Evolutionary conservation across 2,329 filamentous ascomycete species (phyloP), one percentile per base, ranked within the genome.

Genomic region (Penicillium digitatum): DNA sequence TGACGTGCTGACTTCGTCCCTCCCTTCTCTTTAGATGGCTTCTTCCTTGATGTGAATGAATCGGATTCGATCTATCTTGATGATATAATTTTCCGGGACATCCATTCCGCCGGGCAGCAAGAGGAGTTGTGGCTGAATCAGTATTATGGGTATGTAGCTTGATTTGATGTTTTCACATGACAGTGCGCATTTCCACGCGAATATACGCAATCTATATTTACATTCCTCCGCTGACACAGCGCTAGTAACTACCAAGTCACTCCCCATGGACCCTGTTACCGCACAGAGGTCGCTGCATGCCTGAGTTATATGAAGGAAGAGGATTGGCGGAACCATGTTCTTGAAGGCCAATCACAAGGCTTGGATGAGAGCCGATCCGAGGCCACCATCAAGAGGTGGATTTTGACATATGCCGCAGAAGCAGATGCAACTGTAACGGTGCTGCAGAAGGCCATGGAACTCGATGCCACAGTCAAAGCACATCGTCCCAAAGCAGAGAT

Each of bases 61-160:
- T 75, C 66, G 22, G 75, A 78, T 58, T 63, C 65, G 38, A 43
- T 77, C 45, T 75, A 73, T 44, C 66, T 78, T 3, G 75, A 78
- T 59, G 71, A 74, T 52, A 71, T 77, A 38, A 63, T 77, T 53
- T 68, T 74, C 40, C 62, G 61, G 20, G 70, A 72, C 24, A 52
- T 75, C 6, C 27, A 54, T 24, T 61, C 37, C 16, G 27, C 58
- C 8, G 64, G 63, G 9, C 62, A 69, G 18, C 66, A 67, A 40
- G 68, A 72, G 50, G 65, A 74, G 56, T 54, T 76, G 22, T 61
- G 67, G 37, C 52, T 69, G 29, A 68, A 72, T 50, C 68, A 71
- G 51, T 76, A 76, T 56, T 69, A 74, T 39, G 74, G 74, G 74
- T 75, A 65, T 58, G 66, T 60, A 22, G 5, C 46, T 48, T 37